A percentile compares a stretch with the other conserved stretches of the same genome.
Evolutionary conservation across 1,284 basidiomycete genomes (phyloP).

Genomic region (Prillingera fragicola): DNA sequence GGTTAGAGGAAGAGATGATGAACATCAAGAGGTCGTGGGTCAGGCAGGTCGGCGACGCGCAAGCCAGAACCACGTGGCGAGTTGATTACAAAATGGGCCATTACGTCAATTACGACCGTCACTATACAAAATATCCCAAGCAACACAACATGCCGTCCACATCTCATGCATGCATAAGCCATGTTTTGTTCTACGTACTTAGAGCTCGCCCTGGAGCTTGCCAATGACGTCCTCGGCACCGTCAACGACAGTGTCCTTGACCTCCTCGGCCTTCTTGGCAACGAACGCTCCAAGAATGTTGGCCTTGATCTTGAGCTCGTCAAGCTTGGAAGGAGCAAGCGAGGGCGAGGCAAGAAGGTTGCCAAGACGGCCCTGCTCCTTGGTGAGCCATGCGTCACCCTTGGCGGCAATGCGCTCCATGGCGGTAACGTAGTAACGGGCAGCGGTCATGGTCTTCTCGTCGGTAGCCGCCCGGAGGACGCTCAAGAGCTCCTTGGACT

Average conservation of each 20-base stretch:
- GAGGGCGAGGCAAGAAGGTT: slow-evolving; percentile 45
- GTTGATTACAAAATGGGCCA: background rate
- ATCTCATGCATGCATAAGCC: background rate
- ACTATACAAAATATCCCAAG: background rate
- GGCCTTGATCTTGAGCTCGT: slow-evolving; percentile 87
- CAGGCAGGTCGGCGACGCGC: slow-evolving; percentile 4
- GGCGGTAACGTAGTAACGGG: slow-evolving; percentile 80
- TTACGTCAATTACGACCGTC: background rate
- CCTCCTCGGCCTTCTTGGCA: slow-evolving; percentile 51
- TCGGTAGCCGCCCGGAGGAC: slow-evolving; percentile 11
- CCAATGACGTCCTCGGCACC: slow-evolving; percentile 23
- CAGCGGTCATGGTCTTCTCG: slow-evolving; percentile 48
- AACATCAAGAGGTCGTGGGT: background rate
- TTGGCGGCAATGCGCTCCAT: slow-evolving; percentile 81
- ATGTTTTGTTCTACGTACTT: slow-evolving; percentile 1
- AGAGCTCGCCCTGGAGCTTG: slow-evolving; percentile 23
- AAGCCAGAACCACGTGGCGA: slow-evolving; percentile 6
- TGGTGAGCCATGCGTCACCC: slow-evolving; percentile 71
- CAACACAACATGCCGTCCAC: background rate
- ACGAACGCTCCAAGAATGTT: slow-evolving; percentile 78
- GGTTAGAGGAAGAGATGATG: background rate
- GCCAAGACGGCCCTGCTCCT: slow-evolving; percentile 67
- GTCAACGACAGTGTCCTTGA: slow-evolving; percentile 24
- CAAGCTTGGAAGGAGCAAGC: slow-evolving; percentile 70
- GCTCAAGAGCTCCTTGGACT: slow-evolving; percentile 49